Evolutionary conservation across 768 basidiomycete genomes (phyloP).

Genomic region (Mycena leptocephala): DNA sequence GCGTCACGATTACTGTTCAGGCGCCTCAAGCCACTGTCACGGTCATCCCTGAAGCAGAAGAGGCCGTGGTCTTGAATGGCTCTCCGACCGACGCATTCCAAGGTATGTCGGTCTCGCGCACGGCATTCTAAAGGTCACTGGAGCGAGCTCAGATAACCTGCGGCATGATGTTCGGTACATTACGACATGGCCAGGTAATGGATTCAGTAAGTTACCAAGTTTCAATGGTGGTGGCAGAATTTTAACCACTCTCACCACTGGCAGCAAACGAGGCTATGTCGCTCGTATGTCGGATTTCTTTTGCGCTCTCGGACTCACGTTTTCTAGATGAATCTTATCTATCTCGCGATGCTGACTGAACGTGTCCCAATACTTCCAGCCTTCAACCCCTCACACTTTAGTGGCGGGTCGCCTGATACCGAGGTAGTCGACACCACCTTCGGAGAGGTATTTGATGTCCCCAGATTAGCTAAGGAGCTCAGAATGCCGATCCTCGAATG

Average conservation of each 20-base stretch:
- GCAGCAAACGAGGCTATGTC: constrained; percentile 67
- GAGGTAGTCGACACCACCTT: constrained; percentile 42
- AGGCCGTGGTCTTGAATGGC: constrained; percentile 37
- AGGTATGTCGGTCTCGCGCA: constrained; percentile 36
- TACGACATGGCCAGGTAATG: constrained; percentile 62
- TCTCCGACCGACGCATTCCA: constrained; percentile 58
- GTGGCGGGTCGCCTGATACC: constrained; percentile 5
- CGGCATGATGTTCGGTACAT: constrained; percentile 61
- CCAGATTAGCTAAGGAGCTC: constrained; percentile 44
- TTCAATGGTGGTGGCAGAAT: constrained; percentile 8
- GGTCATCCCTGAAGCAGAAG: background rate
- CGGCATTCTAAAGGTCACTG: background rate
- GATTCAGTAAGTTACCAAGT: constrained; percentile 54
- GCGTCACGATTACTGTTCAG: background rate
- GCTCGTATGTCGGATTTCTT: constrained; percentile 38
- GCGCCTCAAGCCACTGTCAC: constrained; percentile 1
- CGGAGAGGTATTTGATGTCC: constrained; percentile 47
- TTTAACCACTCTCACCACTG: background rate
- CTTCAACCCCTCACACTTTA: constrained; percentile 51
- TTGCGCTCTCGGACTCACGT: background rate
- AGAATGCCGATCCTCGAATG: constrained; percentile 53
- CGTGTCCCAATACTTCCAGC: constrained; percentile 54
- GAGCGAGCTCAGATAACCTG: constrained; percentile 55
- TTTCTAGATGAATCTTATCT: constrained; percentile 52
- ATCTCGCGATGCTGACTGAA: constrained; percentile 50